Base-by-base conservation (phyloP, 2,329 filamentous ascomycete species). In the Hymenoscyphus scutula region DNA sequence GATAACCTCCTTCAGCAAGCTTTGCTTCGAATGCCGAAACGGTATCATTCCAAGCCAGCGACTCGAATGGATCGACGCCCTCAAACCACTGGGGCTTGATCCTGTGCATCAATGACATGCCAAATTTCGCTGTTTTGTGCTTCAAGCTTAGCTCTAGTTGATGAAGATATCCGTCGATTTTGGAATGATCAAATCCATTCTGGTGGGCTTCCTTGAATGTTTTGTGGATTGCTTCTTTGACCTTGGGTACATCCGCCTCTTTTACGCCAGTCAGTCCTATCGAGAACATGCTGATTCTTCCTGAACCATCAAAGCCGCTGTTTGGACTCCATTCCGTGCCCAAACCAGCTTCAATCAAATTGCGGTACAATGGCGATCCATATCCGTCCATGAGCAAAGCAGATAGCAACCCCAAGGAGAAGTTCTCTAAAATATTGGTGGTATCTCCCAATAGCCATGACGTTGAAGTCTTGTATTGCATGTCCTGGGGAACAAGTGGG, bases 311-410 rank as follows among this genome's bases (percentile, higher is more conserved):
- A 70, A 95, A 96, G 13, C 95, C 95, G 1, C 92, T 91, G 73
- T 99, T 99, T 2, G 95, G 92, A 59, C 92, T 96, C 79, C 92
- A 99, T 71, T 97, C 94, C 0, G 92, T 91, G 25, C 95, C 95
- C 45, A 99, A 83, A 0, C 92, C 93, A 55, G 89, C 87, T 75
- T 98, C 94, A 60, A 99, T 90, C 63, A 99, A 80, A 1, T 89
- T 91, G 65, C 88, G 88, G 75, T 98, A 98, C 61, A 99, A 78
- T 0, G 95, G 95, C 5, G 95, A 97, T 15, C 95, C 94, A 74
- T 98, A 99, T 5, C 95, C 95, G 74, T 97, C 93, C 78, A 96
- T 89, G 10, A 99, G 78, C 17, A 99, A 79, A 1, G 89, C 92
- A 3, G 91, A 91, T 37, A 98, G 79, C 8, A 99, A 82, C 2